Base-by-base conservation (phyloP, 1,284 basidiomycete genomes). In the Mycosarcoma maydis region DNA sequence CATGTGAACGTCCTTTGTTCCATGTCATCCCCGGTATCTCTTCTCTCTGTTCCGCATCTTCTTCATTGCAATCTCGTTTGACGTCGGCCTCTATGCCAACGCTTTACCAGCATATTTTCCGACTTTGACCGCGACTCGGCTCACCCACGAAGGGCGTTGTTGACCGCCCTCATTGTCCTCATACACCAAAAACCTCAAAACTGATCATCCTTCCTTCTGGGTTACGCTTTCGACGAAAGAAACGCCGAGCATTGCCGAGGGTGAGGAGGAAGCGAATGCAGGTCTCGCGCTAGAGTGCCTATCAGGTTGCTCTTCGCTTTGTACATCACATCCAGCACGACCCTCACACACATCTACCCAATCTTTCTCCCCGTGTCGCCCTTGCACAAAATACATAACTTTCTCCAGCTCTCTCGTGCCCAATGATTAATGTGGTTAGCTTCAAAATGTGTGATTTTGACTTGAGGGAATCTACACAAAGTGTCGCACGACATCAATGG, bases 341-440 rank as follows among this genome's bases (percentile, higher is more conserved):
- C 46, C 42, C 26, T 41, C 46, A 55, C 46, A 48, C 40, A 47
- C 45, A 48, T 45, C 47, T 32, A 50, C 46, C 50, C 58, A 38
- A n/a, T 30, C 26, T 33, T 33, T 37, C 34, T 33, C 45, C 23
- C 24, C 39, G 57, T 62, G 66, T 59, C 34, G 51, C 66, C 66
- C 66, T 69, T 61, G 47, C 66, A 69, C 54, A 62, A 40, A 65
- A 57, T 65, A 65, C 61, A 65, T 65, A 54, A 57, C 54, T 50
- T 57, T 52, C 49, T n/a, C 36, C 50, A 58, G 58, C 54, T 46
- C 50, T 49, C 34, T 2, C 33, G 13, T 16, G 29, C n/a, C 2
- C n/a, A n/a, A n/a, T n/a, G n/a, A n/a, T n/a, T n/a, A n/a, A n/a
- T n/a, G n/a, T n/a, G n/a, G n/a, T n/a, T n/a, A n/a, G n/a, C n/a